These are phyloP conservation scores for Nelumbo lutea DNA, from an alignment of 164 flowering plant species.

Conservation along the genomic window DNA sequence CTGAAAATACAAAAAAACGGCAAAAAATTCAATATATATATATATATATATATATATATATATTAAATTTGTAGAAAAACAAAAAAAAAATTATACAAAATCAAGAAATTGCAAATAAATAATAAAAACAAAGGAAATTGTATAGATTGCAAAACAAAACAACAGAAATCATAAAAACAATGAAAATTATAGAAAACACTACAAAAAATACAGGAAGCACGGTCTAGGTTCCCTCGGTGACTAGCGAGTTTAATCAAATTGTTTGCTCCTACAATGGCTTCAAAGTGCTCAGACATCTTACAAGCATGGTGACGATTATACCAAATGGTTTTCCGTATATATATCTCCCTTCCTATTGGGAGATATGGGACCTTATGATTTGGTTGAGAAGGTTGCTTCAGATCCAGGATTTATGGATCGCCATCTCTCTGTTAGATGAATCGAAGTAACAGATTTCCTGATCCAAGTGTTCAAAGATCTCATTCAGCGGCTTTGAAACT, in stretches of 20 bases:
- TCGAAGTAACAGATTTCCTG: not conserved
- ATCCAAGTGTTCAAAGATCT: slow-evolving; percentile 24
- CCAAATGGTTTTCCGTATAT: slow-evolving; percentile 17
- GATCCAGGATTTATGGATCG: slow-evolving; percentile 9
- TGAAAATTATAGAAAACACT: slow-evolving; percentile 13
- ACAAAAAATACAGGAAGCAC: slow-evolving; percentile 9
- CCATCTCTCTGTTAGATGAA: not conserved
- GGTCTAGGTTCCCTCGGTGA: slow-evolving; percentile 27
- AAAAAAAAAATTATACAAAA: too few species aligned
- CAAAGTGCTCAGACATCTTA: slow-evolving; percentile 22
- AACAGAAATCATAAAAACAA: not conserved
- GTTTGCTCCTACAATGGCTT: slow-evolving; percentile 6
- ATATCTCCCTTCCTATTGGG: slow-evolving; percentile 21
- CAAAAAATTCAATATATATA: too few species aligned
- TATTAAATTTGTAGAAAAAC: not conserved
- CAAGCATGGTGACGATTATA: not conserved
- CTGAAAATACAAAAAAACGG: too few species aligned
- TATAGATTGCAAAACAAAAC: too few species aligned
- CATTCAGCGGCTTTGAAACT: slow-evolving; percentile 12
- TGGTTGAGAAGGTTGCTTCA: slow-evolving; percentile 7
- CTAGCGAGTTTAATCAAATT: not conserved
- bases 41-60: too few species aligned
- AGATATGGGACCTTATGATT: slow-evolving; percentile 13
- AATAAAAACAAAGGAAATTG: too few species aligned
- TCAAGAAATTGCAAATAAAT: too few species aligned